Percentiles rank a stretch among this genome's conserved stretches.
phyloP scores from a whole-genome alignment of 495 filamentous ascomycete genomes.

The Trichoderma gamsii region DNA sequence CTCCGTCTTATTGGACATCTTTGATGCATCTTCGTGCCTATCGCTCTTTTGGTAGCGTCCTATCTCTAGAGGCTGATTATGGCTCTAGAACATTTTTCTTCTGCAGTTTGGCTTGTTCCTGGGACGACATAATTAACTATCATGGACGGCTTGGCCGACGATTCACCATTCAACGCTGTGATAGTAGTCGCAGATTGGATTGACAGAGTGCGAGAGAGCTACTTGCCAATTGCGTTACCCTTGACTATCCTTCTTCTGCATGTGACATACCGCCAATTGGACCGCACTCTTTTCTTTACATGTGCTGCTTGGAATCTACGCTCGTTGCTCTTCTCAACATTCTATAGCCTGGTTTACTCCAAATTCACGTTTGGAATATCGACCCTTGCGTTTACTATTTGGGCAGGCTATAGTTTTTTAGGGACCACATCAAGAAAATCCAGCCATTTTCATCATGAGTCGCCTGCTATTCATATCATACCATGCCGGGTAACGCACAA shows the following conservation, averaged over 20 bases:
- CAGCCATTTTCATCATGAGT: not conserved
- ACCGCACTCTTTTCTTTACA: not conserved
- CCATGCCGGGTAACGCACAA: slow-evolving; percentile 57
- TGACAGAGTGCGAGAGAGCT: not conserved
- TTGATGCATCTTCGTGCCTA: no score
- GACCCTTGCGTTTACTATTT: not conserved
- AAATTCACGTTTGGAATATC: not conserved
- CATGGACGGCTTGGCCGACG: not conserved
- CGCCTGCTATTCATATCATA: slow-evolving; percentile 33
- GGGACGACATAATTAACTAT: not conserved
- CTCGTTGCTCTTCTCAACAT: not conserved
- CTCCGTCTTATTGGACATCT: no score
- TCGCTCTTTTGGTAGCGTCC: not conserved
- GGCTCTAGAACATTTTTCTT: no score
- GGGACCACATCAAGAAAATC: not conserved
- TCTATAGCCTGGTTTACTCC: not conserved
- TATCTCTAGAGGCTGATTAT: no score
- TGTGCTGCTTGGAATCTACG: not conserved
- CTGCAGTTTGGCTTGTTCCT: no score
- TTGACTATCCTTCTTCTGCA: not conserved
- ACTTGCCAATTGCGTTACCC: slow-evolving; percentile 16
- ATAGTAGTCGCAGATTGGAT: not conserved
- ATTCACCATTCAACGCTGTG: not conserved
- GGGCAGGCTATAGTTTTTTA: not conserved
- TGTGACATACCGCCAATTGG: not conserved